These are phyloP conservation scores for Apiospora koreana DNA, from an alignment of 2,329 filamentous ascomycete species.

Conservation along the genomic window DNA sequence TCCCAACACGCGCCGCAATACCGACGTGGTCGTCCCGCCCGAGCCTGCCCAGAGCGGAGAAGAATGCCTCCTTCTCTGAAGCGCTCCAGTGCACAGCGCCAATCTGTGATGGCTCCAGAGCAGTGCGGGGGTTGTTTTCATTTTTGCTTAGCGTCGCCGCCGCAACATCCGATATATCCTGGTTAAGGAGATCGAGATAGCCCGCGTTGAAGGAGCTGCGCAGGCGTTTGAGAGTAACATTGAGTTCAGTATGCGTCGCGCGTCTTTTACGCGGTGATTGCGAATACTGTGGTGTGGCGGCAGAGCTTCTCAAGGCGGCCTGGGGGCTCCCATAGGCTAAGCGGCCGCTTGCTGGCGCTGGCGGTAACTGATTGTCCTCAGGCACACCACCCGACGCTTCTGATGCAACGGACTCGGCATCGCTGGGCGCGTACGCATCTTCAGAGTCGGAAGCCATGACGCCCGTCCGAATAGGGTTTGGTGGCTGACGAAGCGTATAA, in stretches of 20 bases:
- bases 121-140: background rate
- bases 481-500: background rate
- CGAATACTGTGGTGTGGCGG: background rate
- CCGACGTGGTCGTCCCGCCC: conserved; percentile 63
- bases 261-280: conserved; percentile 7
- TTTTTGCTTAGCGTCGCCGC: conserved; percentile 24
- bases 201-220: conserved; percentile 43
- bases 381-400: background rate
- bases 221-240: conserved; percentile 46
- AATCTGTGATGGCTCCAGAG: conserved; percentile 54
- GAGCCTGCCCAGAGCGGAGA: conserved; percentile 62
- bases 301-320: background rate
- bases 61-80: conserved; percentile 71
- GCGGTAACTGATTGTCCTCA: background rate
- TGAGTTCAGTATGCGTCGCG: background rate
- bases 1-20: conserved; percentile 64
- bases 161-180: conserved; percentile 55
- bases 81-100: conserved; percentile 71
- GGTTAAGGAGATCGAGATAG: conserved; percentile 57
- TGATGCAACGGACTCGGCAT: conserved; percentile 2
- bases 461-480: background rate
- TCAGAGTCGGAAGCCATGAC: background rate
- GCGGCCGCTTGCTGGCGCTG: background rate
- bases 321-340: background rate
- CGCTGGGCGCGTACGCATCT: background rate